Conservation (phyloP, 495 filamentous ascomycete genomes). For the Collariella sp. region DNA sequence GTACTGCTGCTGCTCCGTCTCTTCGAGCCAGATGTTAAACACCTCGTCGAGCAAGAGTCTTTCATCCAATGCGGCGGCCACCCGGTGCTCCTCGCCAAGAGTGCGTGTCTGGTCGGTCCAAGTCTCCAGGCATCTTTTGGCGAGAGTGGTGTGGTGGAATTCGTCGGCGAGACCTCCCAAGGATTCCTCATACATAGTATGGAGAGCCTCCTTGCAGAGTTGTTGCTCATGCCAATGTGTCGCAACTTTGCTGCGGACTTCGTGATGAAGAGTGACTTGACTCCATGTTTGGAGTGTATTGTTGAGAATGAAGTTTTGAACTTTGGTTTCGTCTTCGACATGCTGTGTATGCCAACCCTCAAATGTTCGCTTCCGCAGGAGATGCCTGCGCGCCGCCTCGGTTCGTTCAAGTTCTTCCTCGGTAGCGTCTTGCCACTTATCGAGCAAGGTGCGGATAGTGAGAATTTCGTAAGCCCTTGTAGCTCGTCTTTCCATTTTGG, state of each 20-base stretch:
- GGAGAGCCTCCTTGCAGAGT: conserved; percentile 6
- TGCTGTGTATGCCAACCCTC: conserved; percentile 70
- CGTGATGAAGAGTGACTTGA: conserved; percentile 20
- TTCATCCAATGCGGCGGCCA: conserved; percentile 21
- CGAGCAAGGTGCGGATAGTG: conserved; percentile 17
- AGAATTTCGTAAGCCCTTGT: conserved; percentile 23
- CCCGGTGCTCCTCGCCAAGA: conserved; percentile 9
- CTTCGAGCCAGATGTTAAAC: conserved; percentile 26
- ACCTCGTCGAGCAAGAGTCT: conserved; percentile 24
- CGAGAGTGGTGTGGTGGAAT: background rate
- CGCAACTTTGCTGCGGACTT: conserved; percentile 22
- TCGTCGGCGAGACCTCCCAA: conserved; percentile 22
- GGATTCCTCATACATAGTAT: conserved; percentile 15
- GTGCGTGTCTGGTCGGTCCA: conserved; percentile 17
- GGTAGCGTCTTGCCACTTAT: conserved; percentile 18
- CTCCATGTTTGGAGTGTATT: conserved; percentile 31
- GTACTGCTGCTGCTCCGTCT: conserved; percentile 18
- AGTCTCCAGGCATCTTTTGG: background rate
- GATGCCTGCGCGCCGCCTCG: conserved; percentile 54
- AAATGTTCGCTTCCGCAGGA: conserved; percentile 66
- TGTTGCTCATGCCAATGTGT: conserved; percentile 11
- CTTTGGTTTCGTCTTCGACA: conserved; percentile 62
- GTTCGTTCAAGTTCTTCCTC: conserved; percentile 38
- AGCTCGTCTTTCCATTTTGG: conserved; percentile 25
- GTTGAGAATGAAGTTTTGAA: conserved; percentile 52